A percentile compares a stretch with the other conserved stretches of the same genome.
These are phyloP conservation scores for Aciculoconidium aculeatum DNA, from an alignment of 805 yeast genomes.

Conservation along the genomic window DNA sequence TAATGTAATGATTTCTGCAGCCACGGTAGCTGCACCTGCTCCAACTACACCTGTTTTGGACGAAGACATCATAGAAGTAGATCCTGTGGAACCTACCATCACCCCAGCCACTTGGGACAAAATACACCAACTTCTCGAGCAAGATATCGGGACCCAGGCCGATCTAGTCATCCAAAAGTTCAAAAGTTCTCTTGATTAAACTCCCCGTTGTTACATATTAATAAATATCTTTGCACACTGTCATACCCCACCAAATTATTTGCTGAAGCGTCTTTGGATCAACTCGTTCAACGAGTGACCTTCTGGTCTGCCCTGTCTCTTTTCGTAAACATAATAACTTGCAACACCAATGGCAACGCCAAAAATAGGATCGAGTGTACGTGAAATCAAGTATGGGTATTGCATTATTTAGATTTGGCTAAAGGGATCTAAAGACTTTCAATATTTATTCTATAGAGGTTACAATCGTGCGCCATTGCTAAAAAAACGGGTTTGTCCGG, in stretches of 20 bases:
- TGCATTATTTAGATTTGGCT: conserved; percentile 20
- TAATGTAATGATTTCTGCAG: conserved; percentile 5
- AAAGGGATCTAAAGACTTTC: no score
- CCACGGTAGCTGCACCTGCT: conserved; percentile 1
- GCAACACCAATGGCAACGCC: conserved; percentile 58
- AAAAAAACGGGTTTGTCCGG: no score
- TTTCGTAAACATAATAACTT: conserved; percentile 61
- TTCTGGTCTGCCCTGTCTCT: conserved; percentile 46
- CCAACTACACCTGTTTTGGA: conserved; percentile 1
- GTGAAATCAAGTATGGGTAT: conserved; percentile 44
- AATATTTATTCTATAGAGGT: no score
- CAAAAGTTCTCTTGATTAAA: conserved; percentile 1
- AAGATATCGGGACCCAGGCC: conserved; percentile 17
- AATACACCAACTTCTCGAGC: conserved; percentile 13
- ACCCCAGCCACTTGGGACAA: conserved; percentile 15
- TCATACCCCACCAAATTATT: not conserved
- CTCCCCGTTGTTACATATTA: conserved; percentile 2
- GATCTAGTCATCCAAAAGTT: conserved; percentile 12
- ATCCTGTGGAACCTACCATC: conserved; percentile 6
- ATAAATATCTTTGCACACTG: not conserved
- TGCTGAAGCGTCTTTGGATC: conserved; percentile 22
- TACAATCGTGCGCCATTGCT: no score
- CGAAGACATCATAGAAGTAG: conserved; percentile 6
- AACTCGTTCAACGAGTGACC: conserved; percentile 60
- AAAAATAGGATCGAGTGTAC: conserved; percentile 58